Conservation (phyloP, 2,329 filamentous ascomycete species). For the Verticillium alfalfae region DNA sequence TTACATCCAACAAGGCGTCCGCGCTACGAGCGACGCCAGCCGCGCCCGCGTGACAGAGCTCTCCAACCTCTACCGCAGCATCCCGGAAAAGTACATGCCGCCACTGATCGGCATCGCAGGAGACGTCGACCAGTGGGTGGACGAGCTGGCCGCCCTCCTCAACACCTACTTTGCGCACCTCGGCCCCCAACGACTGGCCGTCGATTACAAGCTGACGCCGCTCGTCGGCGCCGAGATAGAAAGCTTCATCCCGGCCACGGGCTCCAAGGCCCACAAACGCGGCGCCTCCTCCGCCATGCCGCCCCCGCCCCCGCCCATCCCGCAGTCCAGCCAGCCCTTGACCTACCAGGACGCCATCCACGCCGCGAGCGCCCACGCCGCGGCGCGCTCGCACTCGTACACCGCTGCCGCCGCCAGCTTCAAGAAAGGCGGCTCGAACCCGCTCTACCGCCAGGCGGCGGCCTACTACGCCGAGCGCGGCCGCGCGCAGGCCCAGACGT, state of each 20-base stretch:
- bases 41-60: constrained; percentile 25
- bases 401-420: constrained; percentile 33
- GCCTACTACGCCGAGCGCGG: constrained; percentile 69
- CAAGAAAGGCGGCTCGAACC: constrained; percentile 58
- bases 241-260: constrained; percentile 1
- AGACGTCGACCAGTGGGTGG: constrained; percentile 30
- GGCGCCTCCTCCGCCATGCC: background rate
- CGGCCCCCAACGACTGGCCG: constrained; percentile 25
- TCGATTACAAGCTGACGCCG: constrained; percentile 32
- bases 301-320: background rate
- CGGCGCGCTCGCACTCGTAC: constrained; percentile 22
- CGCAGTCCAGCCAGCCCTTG: background rate
- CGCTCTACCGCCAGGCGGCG: constrained; percentile 68
- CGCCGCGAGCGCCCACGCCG: constrained; percentile 17
- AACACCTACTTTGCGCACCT: constrained; percentile 36
- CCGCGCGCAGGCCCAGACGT: constrained; percentile 54
- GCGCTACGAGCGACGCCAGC: constrained; percentile 21
- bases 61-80: constrained; percentile 29
- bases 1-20: constrained; percentile 30
- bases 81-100: constrained; percentile 36
- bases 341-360: constrained; percentile 13
- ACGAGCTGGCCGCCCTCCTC: constrained; percentile 35
- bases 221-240: constrained; percentile 24
- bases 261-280: background rate
- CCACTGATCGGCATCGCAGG: constrained; percentile 23